Evolutionary conservation across 371 early-diverging fungal genomes (phyloP), one percentile per base, ranked within the genome.

Genomic region (Haplosporangium sp.): DNA sequence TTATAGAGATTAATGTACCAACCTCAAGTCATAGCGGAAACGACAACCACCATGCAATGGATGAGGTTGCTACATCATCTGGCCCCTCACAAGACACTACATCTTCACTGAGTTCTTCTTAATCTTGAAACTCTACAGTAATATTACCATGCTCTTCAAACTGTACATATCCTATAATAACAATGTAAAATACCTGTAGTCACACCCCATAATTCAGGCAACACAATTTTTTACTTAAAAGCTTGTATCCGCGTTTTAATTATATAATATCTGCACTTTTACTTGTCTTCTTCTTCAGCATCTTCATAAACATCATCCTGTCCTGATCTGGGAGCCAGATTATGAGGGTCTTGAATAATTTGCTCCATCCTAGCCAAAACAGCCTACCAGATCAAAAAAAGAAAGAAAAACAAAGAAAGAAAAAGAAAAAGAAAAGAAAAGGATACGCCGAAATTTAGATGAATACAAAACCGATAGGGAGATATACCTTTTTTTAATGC

Each of bases 321-420:
- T 1, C 69, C 77, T 9, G 65, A 4, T 57, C 27, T 68, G 11
- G 64, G 65, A 5, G 64, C 35, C 38, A 73, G 44, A 6, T 70
- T 63, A 4, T 67, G 62, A 8, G 78, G 78, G 13, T 78, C 78
- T 48, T 70, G 78, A 37, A 78, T 53, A 35, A 78, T 57, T 58
- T 37, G 65, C 67, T 78, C 78, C 73, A 78, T 78, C 37, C 71
- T 65, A 55, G 73, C 73, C 58, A 78, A 44, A 8, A 44, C 61
- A 40, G 67, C 78, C 78, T 78, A 69, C 19, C 17, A 17, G 56
- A 27, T 19, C 11, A 53, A 2, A 59, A 53, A 50, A 50, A n/a
- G 19, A 34, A 4, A 61, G 42, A 56, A 27, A 35, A 44, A 52
- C n/a, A 53, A 50, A 50, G 11, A 37, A 34, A 4, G 52, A 55